Base-by-base conservation (phyloP, 169 alveolate genomes). In the Cryptosporidium bovis region DNA sequence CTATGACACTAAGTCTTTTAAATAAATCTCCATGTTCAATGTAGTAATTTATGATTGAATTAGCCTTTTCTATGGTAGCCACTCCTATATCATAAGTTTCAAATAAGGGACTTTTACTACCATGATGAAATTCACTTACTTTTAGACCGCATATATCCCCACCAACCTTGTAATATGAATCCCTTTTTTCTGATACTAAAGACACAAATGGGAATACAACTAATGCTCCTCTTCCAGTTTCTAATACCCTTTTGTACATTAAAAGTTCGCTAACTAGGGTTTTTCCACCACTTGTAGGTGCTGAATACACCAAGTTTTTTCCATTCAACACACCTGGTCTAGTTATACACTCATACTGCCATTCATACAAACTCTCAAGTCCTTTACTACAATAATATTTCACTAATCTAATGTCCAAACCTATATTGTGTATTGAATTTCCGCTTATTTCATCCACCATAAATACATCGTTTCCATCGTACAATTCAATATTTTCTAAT, bases 261-360 rank as follows among this genome's bases (percentile, higher is more conserved):
- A 93, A 29, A 27, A 94, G 51, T 36, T 94, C 97, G 29, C 95
- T 91, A 12, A 94, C 96, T 24, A 94, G 69, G 16, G 95, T 82
- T 71, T 94, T 94, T n/a, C 97, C 97, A 3, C 96, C 96, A 50
- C 95, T 90, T 15, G 97, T 94, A 31, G 97, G 97, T 13, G 96
- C 96, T 31, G 95, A 92, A 85, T 94, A 94, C 31, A 94, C 89
- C 36, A 94, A 82, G 29, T 92, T 92, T 27, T 82, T 20, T 4
- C 91, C 93, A 6, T 71, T 77, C 31, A 90, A 36, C 18, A 90
- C 90, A 0, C 91, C 87, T 6, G 90, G 68, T 67, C 82, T 68
- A 15, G 90, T 71, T 65, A 90, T 90, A 34, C 93, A 90, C 71
- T 83, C 93, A 31, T 83, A 53, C 55, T 90, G 93, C 93, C 93